A percentile compares a stretch with the other conserved stretches of the same genome.
Evolutionary conservation across 2,329 filamentous ascomycete species (phyloP).

Genomic region (Pseudopyrenochaeta lycopersici): DNA sequence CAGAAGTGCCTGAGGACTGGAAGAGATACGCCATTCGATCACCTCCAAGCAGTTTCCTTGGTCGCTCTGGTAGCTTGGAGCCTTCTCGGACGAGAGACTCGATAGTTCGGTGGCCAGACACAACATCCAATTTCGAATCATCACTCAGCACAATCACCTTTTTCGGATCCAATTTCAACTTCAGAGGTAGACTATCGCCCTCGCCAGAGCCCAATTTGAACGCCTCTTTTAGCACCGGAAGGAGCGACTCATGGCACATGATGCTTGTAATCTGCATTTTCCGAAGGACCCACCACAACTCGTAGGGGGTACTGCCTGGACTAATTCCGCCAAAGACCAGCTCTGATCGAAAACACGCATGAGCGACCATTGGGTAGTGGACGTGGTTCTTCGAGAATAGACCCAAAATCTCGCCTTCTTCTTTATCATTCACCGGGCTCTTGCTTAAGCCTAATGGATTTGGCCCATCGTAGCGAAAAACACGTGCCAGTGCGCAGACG

Average conservation of each 20-base stretch:
- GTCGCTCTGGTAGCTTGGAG: conserved; percentile 21
- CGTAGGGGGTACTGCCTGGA: conserved; percentile 39
- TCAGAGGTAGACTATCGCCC: conserved; percentile 23
- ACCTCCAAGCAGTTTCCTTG: conserved; percentile 31
- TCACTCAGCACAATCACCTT: conserved; percentile 42
- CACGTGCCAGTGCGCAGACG: conserved; percentile 37
- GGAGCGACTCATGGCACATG: conserved; percentile 38
- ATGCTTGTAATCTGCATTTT: conserved; percentile 43
- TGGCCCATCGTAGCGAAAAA: conserved; percentile 35
- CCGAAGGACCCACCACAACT: conserved; percentile 43
- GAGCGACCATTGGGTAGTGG: conserved; percentile 42
- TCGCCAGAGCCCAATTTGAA: conserved; percentile 37
- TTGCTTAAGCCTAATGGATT: conserved; percentile 30
- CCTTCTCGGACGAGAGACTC: conserved; percentile 35
- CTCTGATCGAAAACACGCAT: conserved; percentile 41
- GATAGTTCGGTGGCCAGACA: conserved; percentile 32
- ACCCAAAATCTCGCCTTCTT: conserved; percentile 41
- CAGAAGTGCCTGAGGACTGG: conserved; percentile 40
- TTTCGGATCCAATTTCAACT: conserved; percentile 27
- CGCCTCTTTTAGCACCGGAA: conserved; percentile 33
- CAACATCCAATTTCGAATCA: conserved; percentile 20
- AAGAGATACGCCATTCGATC: conserved; percentile 40
- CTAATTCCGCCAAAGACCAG: conserved; percentile 44
- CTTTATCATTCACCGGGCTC: conserved; percentile 32
- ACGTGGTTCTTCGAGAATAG: conserved; percentile 40